Base-by-base conservation (phyloP, 805 yeast species). In the Priceomyces castillae region DNA sequence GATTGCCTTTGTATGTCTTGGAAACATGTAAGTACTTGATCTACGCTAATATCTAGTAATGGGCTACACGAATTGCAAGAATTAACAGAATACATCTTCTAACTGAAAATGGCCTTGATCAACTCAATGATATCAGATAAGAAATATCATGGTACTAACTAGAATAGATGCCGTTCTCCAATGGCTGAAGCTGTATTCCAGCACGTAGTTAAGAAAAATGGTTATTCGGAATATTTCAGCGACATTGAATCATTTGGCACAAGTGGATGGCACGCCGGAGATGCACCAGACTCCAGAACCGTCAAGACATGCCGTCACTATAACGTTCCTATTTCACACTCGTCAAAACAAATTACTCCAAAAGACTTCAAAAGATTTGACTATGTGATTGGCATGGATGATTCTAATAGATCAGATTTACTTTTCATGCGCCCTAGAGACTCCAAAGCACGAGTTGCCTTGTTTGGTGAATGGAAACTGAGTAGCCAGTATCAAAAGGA, bases 131-230 rank as follows among this genome's bases (percentile, higher is more conserved):
- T 9, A 22, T 7, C 25, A 30, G 34, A 30, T 7, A 7, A 7
- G 7, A 7, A 7, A 10, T 22, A 10, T 16, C 25, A 18, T 6
- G 16, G 12, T 22, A 52, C 60, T 59, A 61, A 59, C 62, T 18
- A 4, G 12, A 12, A 4, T 30, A 82, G 86, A 17, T 90, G 97
- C 58, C 90, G 97, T 39, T 89, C 97, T 2, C 98, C 98, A 11
- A 92, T 90, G 98, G 97, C 98, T 0, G 97, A 92, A 59, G 97
- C 97, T 0, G 87, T 90, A 1, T 89, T 90, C 65, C 73, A 71
- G 38, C 80, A 86, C 46, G 68, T 70, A 12, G 95, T 87, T 7
- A 61, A 78, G 34, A 59, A 77, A 35, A 61, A 65, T 16, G 82
- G 83, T 0, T 61, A 69, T 40, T 22, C 56, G 47, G 26, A 63